These are phyloP conservation scores for Sporobolomyces roseus DNA, from an alignment of 768 basidiomycete species.

Conservation along the genomic window DNA sequence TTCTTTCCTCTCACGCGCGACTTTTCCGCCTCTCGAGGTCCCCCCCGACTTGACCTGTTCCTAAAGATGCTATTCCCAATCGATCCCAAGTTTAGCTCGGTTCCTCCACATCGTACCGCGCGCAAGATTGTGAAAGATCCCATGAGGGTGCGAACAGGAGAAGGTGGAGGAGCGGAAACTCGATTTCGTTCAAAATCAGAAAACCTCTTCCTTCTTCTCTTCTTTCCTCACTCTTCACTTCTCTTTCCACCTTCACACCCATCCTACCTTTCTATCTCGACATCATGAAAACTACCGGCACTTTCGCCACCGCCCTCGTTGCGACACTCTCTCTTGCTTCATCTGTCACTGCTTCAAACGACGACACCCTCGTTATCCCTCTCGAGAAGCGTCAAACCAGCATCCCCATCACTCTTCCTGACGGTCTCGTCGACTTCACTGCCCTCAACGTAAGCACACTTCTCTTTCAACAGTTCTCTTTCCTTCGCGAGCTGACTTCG, in stretches of 20 bases:
- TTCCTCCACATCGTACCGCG: not conserved
- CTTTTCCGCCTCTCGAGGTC: not conserved
- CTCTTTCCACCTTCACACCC: not conserved
- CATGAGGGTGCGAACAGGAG: slow-evolving; percentile 1
- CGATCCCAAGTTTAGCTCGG: slow-evolving; percentile 6
- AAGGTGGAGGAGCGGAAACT: not conserved
- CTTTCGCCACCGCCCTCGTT: slow-evolving; percentile 5
- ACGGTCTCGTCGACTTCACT: slow-evolving; percentile 21
- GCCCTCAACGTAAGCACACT: slow-evolving; percentile 21
- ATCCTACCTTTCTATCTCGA: not conserved
- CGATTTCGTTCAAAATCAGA: not conserved
- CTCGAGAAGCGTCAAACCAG: slow-evolving; percentile 4
- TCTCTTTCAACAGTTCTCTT: not conserved
- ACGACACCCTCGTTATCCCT: slow-evolving; percentile 4
- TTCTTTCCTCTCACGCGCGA: not conserved
- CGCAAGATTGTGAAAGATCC: not conserved
- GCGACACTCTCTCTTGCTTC: not conserved
- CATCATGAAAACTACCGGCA: slow-evolving; percentile 27
- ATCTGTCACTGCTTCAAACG: not conserved
- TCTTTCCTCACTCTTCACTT: not conserved
- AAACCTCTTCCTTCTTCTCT: not conserved
- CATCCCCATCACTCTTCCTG: slow-evolving; percentile 4
- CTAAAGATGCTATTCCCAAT: slow-evolving; percentile 3
- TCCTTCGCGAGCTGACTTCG: not conserved
- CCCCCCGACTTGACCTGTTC: not conserved